Evolutionary conservation across 192 early-diverging fungal species (phyloP).

Genomic region (Thamnidium elegans): DNA sequence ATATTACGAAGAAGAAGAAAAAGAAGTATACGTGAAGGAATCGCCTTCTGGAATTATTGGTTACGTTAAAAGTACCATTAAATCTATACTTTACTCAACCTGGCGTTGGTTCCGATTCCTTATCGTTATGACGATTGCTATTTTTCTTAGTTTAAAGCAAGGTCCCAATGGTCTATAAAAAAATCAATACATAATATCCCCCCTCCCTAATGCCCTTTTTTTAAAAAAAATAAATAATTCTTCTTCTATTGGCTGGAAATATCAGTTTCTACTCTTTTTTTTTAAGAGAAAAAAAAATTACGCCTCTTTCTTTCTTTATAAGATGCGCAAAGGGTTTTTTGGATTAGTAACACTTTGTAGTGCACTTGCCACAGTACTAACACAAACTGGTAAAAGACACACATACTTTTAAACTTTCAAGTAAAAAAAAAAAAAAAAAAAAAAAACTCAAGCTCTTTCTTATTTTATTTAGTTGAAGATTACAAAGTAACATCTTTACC

Average conservation of each 20-base stretch:
- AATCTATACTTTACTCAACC: neutral
- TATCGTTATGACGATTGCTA: constrained; percentile 9
- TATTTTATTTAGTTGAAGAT: constrained; percentile 31
- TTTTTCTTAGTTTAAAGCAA: constrained; percentile 8
- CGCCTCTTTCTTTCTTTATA: too few species aligned
- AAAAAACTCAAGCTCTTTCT: neutral
- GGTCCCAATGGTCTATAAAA: neutral
- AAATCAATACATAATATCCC: too few species aligned
- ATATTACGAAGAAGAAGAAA: constrained; percentile 3
- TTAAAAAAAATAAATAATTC: too few species aligned
- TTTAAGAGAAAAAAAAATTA: too few species aligned
- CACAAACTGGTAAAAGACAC: neutral
- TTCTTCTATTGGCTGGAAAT: too few species aligned
- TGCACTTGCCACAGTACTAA: neutral
- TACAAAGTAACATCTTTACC: constrained; percentile 39
- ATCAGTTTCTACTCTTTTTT: too few species aligned
- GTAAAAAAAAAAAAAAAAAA: neutral
- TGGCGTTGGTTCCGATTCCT: constrained; percentile 7
- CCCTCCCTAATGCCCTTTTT: too few species aligned
- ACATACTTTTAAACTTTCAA: neutral
- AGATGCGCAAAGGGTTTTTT: too few species aligned
- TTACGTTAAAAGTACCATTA: too few species aligned
- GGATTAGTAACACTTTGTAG: too few species aligned
- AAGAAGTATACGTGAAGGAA: neutral
- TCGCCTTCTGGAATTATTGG: neutral